Conservation (phyloP, 2,329 filamentous ascomycete species). For the Colletotrichum gloeosporioides region DNA sequence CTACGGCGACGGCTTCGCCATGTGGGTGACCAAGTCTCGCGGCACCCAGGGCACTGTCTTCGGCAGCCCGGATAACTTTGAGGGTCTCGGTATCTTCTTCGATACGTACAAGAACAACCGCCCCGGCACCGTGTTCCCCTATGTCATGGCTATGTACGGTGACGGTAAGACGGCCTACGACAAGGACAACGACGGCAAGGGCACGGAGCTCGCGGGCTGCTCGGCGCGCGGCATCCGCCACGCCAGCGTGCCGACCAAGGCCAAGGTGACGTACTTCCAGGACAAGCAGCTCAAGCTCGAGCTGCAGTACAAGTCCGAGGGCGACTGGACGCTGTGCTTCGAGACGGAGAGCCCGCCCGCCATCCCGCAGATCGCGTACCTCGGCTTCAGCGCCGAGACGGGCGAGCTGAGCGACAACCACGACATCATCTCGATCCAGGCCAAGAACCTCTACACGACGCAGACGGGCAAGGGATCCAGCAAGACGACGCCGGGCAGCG, state of each 20-base stretch:
- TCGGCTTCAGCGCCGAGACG: slow-evolving; percentile 86
- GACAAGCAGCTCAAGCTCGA: slow-evolving; percentile 91
- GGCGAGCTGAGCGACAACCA: slow-evolving; percentile 97
- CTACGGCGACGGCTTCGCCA: slow-evolving; percentile 94
- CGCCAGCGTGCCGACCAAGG: slow-evolving; percentile 79
- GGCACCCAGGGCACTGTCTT: slow-evolving; percentile 84
- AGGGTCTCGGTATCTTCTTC: slow-evolving; percentile 93
- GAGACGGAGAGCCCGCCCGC: slow-evolving; percentile 72
- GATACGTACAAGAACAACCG: slow-evolving; percentile 99
- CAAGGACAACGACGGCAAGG: slow-evolving; percentile 93
- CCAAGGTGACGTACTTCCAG: slow-evolving; percentile 93
- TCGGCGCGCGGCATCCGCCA: slow-evolving; percentile 91
- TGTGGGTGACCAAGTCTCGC: slow-evolving; percentile 97
- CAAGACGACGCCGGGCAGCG: slow-evolving; percentile 33
- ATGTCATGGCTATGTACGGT: slow-evolving; percentile 97
- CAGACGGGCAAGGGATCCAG: slow-evolving; percentile 37
- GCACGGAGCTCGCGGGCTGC: slow-evolving; percentile 91
- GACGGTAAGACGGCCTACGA: slow-evolving; percentile 91
- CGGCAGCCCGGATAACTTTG: slow-evolving; percentile 85
- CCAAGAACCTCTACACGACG: slow-evolving; percentile 84
- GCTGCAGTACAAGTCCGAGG: slow-evolving; percentile 90
- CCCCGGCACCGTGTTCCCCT: slow-evolving; percentile 93
- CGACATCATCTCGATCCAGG: slow-evolving; percentile 87
- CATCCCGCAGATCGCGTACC: slow-evolving; percentile 78
- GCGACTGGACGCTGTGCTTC: slow-evolving; percentile 91